These are phyloP conservation scores for Bruguiera hainesii DNA, from an alignment of 441 rosid species.

Conservation along the genomic window DNA sequence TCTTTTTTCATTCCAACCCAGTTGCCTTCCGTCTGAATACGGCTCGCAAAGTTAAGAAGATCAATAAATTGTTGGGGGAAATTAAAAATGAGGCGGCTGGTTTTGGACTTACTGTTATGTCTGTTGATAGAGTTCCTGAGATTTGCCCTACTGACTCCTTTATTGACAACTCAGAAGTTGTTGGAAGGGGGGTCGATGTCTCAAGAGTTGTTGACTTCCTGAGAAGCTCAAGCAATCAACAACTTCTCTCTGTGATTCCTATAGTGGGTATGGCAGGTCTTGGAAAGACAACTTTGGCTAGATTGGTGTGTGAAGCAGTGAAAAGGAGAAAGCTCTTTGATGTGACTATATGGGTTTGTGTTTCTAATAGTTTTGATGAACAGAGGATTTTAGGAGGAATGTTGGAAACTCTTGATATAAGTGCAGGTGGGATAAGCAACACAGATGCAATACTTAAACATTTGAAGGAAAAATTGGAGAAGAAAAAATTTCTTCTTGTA, in stretches of 20 bases:
- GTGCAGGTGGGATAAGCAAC: neutral
- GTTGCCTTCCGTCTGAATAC: slow-evolving; percentile 1
- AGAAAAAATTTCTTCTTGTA: slow-evolving; percentile 21
- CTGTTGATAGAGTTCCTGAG: neutral
- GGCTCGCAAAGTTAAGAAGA: slow-evolving; percentile 2
- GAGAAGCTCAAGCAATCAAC: neutral
- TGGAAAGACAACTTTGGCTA: slow-evolving; percentile 38
- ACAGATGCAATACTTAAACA: slow-evolving; percentile 5
- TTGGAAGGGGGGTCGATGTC: slow-evolving; percentile 23
- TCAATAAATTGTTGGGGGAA: neutral
- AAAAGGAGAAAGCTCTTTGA: slow-evolving; percentile 15
- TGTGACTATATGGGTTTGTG: slow-evolving; percentile 23
- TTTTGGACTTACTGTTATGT: neutral
- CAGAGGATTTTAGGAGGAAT: slow-evolving; percentile 10
- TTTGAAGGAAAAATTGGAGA: slow-evolving; percentile 7
- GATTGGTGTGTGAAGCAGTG: slow-evolving; percentile 16
- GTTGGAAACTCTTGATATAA: slow-evolving; percentile 9
- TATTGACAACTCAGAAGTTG: slow-evolving; percentile 4
- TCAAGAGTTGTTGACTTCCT: slow-evolving; percentile 11
- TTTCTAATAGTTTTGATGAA: slow-evolving; percentile 21
- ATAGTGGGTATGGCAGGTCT: slow-evolving; percentile 28
- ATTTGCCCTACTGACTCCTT: neutral
- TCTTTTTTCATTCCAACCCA: slow-evolving; percentile 12
- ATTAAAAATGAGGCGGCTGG: neutral
- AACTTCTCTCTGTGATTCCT: slow-evolving; percentile 18